Conservation (phyloP, 2,329 filamentous ascomycete species). For the Colletotrichum agaves region DNA sequence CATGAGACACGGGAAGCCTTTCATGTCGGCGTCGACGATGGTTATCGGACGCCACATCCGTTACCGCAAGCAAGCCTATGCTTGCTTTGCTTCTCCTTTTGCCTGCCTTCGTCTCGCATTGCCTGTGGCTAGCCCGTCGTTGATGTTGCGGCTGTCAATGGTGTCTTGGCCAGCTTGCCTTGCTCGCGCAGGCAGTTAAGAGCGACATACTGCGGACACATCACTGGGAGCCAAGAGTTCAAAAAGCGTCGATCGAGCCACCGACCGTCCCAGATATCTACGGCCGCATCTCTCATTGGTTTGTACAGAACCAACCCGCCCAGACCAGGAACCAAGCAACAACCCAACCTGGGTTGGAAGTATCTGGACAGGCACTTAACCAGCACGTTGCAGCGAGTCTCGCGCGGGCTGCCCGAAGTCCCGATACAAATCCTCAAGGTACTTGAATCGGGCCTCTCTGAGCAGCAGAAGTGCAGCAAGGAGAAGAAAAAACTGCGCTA, state of each 20-base stretch:
- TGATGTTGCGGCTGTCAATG: neutral
- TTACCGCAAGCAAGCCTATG: constrained; percentile 21
- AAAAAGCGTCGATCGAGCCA: neutral
- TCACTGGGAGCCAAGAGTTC: neutral
- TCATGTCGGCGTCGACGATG: neutral
- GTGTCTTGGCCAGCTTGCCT: neutral
- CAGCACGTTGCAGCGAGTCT: neutral
- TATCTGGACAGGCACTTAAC: neutral
- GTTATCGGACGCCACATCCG: constrained; percentile 20
- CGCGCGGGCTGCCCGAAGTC: constrained; percentile 19
- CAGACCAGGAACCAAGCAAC: constrained; percentile 1
- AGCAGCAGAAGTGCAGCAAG: neutral
- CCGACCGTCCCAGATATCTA: constrained; percentile 10
- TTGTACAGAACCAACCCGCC: neutral
- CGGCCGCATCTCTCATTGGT: neutral
- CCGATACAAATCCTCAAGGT: constrained; percentile 7
- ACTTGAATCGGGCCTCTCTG: constrained; percentile 15
- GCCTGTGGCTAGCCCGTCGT: constrained; percentile 1
- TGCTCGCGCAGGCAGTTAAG: neutral
- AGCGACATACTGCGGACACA: constrained; percentile 1
- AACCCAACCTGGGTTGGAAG: constrained; percentile 7
- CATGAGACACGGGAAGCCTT: constrained; percentile 21
- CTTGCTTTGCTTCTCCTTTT: constrained; percentile 2
- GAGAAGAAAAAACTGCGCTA: constrained; percentile 1
- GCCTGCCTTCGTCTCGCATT: neutral